Conservation (phyloP, 1,284 basidiomycete species). For the Cutaneotrichosporon sp. region DNA sequence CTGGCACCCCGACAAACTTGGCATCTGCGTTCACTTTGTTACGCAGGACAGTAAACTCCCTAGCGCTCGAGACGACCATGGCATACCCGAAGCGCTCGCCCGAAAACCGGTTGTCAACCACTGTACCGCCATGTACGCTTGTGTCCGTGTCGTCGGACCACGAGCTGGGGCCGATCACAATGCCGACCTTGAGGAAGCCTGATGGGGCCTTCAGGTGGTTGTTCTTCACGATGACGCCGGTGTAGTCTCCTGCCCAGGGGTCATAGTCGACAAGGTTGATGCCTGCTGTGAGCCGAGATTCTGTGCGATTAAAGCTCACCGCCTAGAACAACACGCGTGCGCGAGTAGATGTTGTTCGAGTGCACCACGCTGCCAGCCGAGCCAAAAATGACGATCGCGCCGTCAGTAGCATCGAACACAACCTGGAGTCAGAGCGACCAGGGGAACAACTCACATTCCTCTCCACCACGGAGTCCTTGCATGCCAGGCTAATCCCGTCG, state of each 20-base stretch:
- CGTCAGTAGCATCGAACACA: slow-evolving; percentile 49
- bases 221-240: slow-evolving; percentile 37
- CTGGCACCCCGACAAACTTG: slow-evolving; percentile 40
- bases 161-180: slow-evolving; percentile 47
- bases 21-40: slow-evolving; percentile 35
- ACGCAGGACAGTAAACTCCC: slow-evolving; percentile 41
- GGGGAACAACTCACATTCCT: slow-evolving; percentile 37
- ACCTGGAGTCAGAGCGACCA: slow-evolving; percentile 22
- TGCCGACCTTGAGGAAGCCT: slow-evolving; percentile 46
- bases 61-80: slow-evolving; percentile 45
- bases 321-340: slow-evolving; percentile 46
- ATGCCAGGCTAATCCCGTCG: slow-evolving; percentile 50
- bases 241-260: slow-evolving; percentile 49
- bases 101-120: slow-evolving; percentile 42
- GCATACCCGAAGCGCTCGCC: slow-evolving; percentile 48
- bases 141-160: slow-evolving; percentile 50
- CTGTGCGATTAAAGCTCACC: slow-evolving; percentile 18
- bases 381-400: slow-evolving; percentile 49
- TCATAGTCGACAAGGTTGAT: slow-evolving; percentile 50
- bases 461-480: slow-evolving; percentile 47
- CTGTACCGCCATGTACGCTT: slow-evolving; percentile 40
- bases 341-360: slow-evolving; percentile 43
- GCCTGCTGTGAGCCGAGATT: slow-evolving; percentile 3
- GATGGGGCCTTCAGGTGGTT: slow-evolving; percentile 45
- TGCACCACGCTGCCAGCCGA: slow-evolving; percentile 41